Evolutionary conservation across 345 rosid species (phyloP).

Genomic region (Rubroshorea leprosula): DNA sequence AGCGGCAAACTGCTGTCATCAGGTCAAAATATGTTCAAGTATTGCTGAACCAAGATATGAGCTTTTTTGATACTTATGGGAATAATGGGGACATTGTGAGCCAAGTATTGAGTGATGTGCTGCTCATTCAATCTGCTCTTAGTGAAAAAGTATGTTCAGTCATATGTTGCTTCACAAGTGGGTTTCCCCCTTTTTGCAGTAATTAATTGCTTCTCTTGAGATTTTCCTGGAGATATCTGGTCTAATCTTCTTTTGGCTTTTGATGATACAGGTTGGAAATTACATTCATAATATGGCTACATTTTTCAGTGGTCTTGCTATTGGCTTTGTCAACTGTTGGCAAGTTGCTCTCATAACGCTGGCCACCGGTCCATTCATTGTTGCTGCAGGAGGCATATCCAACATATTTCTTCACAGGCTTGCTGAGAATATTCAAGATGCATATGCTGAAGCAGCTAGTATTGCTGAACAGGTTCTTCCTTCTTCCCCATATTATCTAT

Average conservation of each 20-base stretch:
- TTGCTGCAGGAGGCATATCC: slow-evolving; percentile 99
- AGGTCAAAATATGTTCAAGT: slow-evolving; percentile 94
- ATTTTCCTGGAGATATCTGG: slow-evolving; percentile 3
- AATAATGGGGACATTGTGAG: slow-evolving; percentile 98
- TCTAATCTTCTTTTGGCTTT: slow-evolving; percentile 16
- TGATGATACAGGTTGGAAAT: slow-evolving; percentile 77
- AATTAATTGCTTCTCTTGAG: slow-evolving; percentile 10
- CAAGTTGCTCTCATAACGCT: slow-evolving; percentile 89
- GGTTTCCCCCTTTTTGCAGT: slow-evolving; percentile 9
- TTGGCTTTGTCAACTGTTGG: slow-evolving; percentile 96
- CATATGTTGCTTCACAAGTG: slow-evolving; percentile 18
- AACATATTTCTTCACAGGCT: slow-evolving; percentile 97
- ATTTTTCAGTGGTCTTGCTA: slow-evolving; percentile 83
- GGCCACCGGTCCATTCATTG: slow-evolving; percentile 97
- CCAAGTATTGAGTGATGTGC: slow-evolving; percentile 96
- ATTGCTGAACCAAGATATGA: slow-evolving; percentile 95
- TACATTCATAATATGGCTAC: slow-evolving; percentile 99
- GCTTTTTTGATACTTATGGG: slow-evolving; percentile 98
- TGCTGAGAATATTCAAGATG: slow-evolving; percentile 99
- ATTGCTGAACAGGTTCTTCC: slow-evolving; percentile 85
- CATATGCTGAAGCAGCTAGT: slow-evolving; percentile 99
- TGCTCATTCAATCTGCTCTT: slow-evolving; percentile 97
- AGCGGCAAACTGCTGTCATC: slow-evolving; percentile 98
- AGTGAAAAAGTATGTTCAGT: slow-evolving; percentile 77
- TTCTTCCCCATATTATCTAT: neutral